A percentile compares a stretch with the other conserved stretches of the same genome.
Conservation (phyloP, 2,329 filamentous ascomycete genomes). For the Colletotrichum lupini region DNA sequence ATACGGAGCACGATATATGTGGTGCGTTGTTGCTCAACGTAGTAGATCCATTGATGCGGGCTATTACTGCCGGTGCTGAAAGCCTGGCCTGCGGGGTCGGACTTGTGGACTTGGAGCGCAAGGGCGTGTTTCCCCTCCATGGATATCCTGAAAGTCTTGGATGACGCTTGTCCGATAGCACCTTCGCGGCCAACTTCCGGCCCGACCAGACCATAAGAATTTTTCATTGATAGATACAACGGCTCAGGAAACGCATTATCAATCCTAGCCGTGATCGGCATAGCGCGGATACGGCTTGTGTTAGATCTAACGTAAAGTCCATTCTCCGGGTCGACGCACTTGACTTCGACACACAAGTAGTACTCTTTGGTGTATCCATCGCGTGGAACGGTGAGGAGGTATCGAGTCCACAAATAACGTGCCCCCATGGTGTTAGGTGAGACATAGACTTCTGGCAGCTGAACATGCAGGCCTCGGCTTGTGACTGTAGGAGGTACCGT, state of each 20-base stretch:
- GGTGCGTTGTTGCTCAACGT: neutral
- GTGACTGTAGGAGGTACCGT: neutral
- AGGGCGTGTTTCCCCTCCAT: neutral
- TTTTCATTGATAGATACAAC: neutral
- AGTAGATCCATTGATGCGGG: neutral
- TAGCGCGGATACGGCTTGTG: neutral
- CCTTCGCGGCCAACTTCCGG: no score
- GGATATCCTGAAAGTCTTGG: neutral
- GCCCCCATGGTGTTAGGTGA: neutral
- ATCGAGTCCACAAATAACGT: neutral
- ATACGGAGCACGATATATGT: neutral
- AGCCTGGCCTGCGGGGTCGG: neutral
- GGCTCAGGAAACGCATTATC: neutral
- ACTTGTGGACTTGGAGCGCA: neutral
- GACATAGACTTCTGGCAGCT: neutral
- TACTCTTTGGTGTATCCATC: neutral
- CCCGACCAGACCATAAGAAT: neutral
- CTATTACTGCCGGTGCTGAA: neutral
- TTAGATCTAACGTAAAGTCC: neutral
- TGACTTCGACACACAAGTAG: neutral
- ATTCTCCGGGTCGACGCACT: neutral
- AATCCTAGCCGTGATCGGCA: neutral
- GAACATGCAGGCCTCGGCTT: neutral
- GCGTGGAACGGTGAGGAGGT: neutral
- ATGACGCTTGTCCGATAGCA: neutral